Conservation (phyloP, 345 rosid genomes). For the Salix arbutifolia region DNA sequence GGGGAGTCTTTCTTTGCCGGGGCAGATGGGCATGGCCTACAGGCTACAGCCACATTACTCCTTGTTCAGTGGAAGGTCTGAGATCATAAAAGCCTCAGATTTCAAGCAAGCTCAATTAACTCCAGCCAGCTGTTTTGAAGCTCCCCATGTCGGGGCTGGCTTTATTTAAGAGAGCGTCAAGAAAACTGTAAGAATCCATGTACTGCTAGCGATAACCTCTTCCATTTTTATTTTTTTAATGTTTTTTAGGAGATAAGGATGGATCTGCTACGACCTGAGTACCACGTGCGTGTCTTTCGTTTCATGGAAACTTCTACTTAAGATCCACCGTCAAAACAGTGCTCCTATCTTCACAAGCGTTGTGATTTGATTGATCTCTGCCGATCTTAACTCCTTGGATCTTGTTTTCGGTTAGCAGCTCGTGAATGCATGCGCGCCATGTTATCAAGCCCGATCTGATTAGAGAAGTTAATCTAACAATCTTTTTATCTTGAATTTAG, state of each 20-base stretch:
- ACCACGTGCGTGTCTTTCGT: background rate
- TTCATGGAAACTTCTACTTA: background rate
- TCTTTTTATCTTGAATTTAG: no score
- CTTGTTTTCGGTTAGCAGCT: background rate
- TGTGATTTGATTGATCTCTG: background rate
- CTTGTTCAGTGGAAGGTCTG: background rate
- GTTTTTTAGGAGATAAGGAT: background rate
- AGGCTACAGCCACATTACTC: no score
- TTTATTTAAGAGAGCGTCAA: background rate
- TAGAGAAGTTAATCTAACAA: no score
- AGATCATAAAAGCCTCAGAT: background rate
- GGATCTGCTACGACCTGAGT: background rate
- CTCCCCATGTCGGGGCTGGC: background rate
- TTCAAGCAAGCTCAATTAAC: background rate
- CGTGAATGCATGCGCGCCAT: background rate
- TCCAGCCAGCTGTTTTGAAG: background rate
- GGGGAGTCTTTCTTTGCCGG: no score
- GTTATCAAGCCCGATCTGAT: no score
- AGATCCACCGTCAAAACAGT: slow-evolving; percentile 5
- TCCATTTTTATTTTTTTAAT: no score
- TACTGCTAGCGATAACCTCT: background rate
- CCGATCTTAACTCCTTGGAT: background rate
- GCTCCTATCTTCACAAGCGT: background rate
- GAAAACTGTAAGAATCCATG: background rate
- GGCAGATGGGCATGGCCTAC: no score